Percentiles rank a stretch among this genome's conserved stretches.
phyloP scores from a whole-genome alignment of 306 rosid genomes.

The Trifolium pratense region DNA sequence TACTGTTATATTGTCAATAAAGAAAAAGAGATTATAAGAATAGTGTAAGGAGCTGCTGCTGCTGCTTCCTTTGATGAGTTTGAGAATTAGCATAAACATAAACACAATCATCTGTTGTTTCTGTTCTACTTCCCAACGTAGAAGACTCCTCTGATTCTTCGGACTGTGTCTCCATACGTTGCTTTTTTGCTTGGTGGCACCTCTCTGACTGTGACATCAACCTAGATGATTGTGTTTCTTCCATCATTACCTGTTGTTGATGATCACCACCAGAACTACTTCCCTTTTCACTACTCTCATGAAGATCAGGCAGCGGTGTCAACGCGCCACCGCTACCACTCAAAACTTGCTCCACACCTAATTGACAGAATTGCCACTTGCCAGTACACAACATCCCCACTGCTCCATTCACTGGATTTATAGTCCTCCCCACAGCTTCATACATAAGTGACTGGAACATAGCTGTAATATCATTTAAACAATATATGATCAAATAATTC shows the following conservation, averaged over 20 bases:
- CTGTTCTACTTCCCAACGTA: constrained; percentile 44
- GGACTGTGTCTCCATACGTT: background rate
- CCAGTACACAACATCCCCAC: constrained; percentile 77
- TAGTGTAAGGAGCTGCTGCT: constrained; percentile 47
- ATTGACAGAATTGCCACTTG: constrained; percentile 80
- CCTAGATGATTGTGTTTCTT: background rate
- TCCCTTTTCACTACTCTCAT: background rate
- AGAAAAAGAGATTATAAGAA: constrained; percentile 45
- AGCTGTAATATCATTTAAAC: constrained; percentile 38
- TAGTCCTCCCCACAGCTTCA: constrained; percentile 85
- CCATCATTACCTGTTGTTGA: background rate
- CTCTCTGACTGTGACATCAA: background rate
- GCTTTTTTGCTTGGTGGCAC: constrained; percentile 15
- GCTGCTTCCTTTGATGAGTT: constrained; percentile 32
- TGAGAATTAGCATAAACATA: constrained; percentile 16
- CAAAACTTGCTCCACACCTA: constrained; percentile 67
- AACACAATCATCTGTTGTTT: constrained; percentile 21
- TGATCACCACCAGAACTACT: background rate
- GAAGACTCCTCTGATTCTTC: constrained; percentile 41
- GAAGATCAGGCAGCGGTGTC: constrained; percentile 13
- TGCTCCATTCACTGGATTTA: constrained; percentile 84
- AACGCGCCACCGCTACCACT: constrained; percentile 43
- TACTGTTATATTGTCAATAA: background rate
- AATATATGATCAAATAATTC: background rate
- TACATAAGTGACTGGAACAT: constrained; percentile 79